Percentiles rank a stretch among this genome's conserved stretches.
Evolutionary conservation across 2,329 filamentous ascomycete genomes (phyloP).

Genomic region (Cercospora zeina): DNA sequence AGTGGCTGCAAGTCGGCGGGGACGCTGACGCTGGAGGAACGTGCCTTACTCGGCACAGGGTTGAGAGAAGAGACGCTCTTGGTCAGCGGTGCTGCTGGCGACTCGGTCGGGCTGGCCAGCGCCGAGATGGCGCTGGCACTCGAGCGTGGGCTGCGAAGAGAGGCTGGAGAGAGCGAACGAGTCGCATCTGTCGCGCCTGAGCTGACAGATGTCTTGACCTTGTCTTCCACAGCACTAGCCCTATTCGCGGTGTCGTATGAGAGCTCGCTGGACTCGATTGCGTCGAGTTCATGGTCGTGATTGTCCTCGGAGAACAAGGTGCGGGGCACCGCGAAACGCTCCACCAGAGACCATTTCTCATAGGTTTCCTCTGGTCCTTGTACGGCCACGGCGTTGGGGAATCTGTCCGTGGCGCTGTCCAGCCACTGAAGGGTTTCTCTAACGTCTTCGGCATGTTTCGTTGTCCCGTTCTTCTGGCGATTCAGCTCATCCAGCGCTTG

Average conservation of each 20-base stretch:
- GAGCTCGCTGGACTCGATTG: constrained; percentile 36
- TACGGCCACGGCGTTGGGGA: constrained; percentile 47
- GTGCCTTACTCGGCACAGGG: constrained; percentile 14
- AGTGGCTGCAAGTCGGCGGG: constrained; percentile 48
- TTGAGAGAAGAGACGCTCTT: constrained; percentile 25
- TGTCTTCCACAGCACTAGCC: constrained; percentile 35
- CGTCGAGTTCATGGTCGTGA: constrained; percentile 43
- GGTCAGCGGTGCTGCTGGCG: constrained; percentile 24
- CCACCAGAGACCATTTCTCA: constrained; percentile 53
- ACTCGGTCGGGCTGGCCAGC: constrained; percentile 39
- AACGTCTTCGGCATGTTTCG: constrained; percentile 48
- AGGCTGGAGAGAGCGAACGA: constrained; percentile 45
- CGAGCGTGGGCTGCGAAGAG: constrained; percentile 43
- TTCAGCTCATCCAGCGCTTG: constrained; percentile 51
- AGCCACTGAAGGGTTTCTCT: constrained; percentile 54
- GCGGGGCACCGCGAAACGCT: constrained; percentile 51
- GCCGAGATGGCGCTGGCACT: constrained; percentile 39
- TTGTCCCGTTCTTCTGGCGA: constrained; percentile 46
- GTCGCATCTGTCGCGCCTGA: constrained; percentile 46
- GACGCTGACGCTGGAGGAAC: constrained; percentile 39
- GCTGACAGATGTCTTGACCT: constrained; percentile 46
- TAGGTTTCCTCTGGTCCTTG: constrained; percentile 53
- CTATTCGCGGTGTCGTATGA: constrained; percentile 43
- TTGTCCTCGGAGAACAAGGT: constrained; percentile 53
- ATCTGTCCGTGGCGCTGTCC: constrained; percentile 52